Evolutionary conservation across 1,284 basidiomycete species (phyloP), one percentile per base, ranked within the genome.

Genomic region (Fomitopsis schrenkii): DNA sequence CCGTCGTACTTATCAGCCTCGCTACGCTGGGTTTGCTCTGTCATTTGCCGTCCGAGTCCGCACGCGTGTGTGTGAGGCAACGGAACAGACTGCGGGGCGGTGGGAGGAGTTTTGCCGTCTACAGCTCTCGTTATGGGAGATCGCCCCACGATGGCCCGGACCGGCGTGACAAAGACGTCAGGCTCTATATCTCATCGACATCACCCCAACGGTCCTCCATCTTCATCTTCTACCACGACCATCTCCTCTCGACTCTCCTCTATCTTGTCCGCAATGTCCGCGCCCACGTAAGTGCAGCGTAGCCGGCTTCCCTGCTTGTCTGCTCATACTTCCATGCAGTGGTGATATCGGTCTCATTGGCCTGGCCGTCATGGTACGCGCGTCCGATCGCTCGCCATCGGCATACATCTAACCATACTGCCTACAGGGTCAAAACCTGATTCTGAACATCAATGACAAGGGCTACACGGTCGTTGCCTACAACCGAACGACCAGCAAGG

Each of bases 361-460:
- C 80, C 83, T 97, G 73, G 95, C 95, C 83, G 95, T 97, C 82
- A 97, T 97, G 95, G 94, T 93, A 75, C 64, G 81, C 71, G 55
- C 56, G 62, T 50, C 52, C 58, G n/a, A 26, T 40, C n/a, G 14
- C 41, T n/a, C 19, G 28, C 54, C 41, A 61, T 63, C 68, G 63
- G 59, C 45, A 52, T 26, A 5, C 17, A 2, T 9, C 36, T 30
- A 5, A 45, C 28, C 19, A 38, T 14, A 17, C 26, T 41, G n/a
- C 41, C 33, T 70, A 40, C 38, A 95, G 93, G 94, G 94, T 73
- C 94, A 97, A 87, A 97, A 97, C 79, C 78, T 97, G 72, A 96
- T 97, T 76, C 83, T 97, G 69, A 97, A 97, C 84, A 97, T 97
- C 93, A 96, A 96, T 77, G 97, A 98, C 85, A 98, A 99, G 82